Conservation (phyloP, 306 rosid species). For the Parietaria judaica region DNA sequence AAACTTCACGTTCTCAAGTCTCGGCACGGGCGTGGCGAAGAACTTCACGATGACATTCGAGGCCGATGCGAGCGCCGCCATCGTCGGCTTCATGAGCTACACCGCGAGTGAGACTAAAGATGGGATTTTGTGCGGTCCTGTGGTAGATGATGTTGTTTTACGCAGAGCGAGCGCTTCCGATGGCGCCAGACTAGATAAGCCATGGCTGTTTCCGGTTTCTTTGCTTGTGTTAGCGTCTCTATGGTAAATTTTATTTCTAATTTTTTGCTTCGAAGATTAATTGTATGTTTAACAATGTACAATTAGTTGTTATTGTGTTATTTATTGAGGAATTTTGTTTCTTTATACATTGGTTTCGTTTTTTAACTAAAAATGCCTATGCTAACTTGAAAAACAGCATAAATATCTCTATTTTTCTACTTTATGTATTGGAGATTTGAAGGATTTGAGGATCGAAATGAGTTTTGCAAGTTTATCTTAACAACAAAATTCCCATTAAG, state of each 20-base stretch:
- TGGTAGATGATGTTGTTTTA: constrained; percentile 28
- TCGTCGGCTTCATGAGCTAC: constrained; percentile 23
- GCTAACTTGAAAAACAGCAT: no score
- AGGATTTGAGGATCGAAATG: no score
- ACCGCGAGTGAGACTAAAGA: constrained; percentile 20
- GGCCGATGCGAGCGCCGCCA: constrained; percentile 10
- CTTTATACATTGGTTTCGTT: no score
- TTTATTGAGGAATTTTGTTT: no score
- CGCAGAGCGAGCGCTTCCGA: neutral
- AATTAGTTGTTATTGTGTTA: neutral
- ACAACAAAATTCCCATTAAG: no score
- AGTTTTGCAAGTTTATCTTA: no score
- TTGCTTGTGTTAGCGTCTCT: neutral
- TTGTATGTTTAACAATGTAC: neutral
- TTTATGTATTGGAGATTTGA: no score
- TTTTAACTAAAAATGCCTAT: no score
- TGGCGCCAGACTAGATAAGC: neutral
- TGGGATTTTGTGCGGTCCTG: constrained; percentile 30
- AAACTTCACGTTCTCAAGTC: constrained; percentile 27
- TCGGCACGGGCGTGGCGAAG: constrained; percentile 26
- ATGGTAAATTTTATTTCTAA: neutral
- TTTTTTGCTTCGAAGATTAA: neutral
- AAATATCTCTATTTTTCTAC: no score
- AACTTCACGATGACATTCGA: constrained; percentile 22
- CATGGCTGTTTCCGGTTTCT: neutral